A percentile compares a stretch with the other conserved stretches of the same genome.
phyloP scores from a whole-genome alignment of 352 stramenopile species.

The Pythium aquatile region DNA sequence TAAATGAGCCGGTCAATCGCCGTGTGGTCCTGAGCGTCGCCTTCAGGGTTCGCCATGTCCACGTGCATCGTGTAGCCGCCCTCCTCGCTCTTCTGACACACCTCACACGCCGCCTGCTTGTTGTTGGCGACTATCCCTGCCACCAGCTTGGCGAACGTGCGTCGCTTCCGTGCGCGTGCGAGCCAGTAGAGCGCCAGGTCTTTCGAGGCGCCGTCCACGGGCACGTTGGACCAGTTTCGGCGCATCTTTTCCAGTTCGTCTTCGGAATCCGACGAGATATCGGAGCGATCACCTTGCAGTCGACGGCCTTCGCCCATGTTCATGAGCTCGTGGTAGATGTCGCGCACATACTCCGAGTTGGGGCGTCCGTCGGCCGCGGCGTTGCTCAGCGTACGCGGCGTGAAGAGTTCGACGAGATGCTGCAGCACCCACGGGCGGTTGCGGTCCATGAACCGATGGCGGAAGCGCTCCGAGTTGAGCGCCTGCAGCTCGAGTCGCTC shows the following conservation, averaged over 20 bases:
- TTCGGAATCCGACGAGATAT: conserved; percentile 92
- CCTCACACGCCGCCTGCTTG: conserved; percentile 82
- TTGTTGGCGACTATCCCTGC: conserved; percentile 72
- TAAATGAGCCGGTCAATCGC: conserved; percentile 81
- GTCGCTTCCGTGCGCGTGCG: conserved; percentile 89
- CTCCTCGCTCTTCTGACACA: conserved; percentile 75
- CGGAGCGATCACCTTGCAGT: conserved; percentile 83
- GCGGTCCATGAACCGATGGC: conserved; percentile 95
- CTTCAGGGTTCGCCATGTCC: conserved; percentile 70
- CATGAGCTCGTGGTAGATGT: conserved; percentile 96
- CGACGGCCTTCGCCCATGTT: conserved; percentile 90
- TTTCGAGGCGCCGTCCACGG: conserved; percentile 76
- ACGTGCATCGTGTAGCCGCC: conserved; percentile 78
- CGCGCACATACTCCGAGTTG: conserved; percentile 93
- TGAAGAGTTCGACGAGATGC: conserved; percentile 95
- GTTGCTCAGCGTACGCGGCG: conserved; percentile 86
- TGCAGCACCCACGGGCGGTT: conserved; percentile 97
- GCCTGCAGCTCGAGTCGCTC: conserved; percentile 95
- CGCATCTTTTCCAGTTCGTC: conserved; percentile 90
- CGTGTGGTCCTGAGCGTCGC: conserved; percentile 60
- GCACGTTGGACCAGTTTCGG: conserved; percentile 82
- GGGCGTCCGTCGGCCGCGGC: conserved; percentile 66
- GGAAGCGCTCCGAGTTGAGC: conserved; percentile 96
- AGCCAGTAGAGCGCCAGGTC: conserved; percentile 94
- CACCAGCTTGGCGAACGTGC: conserved; percentile 89